These are phyloP conservation scores for Aphanomyces cochlioides DNA, from an alignment of 352 stramenopile genomes.

Conservation along the genomic window DNA sequence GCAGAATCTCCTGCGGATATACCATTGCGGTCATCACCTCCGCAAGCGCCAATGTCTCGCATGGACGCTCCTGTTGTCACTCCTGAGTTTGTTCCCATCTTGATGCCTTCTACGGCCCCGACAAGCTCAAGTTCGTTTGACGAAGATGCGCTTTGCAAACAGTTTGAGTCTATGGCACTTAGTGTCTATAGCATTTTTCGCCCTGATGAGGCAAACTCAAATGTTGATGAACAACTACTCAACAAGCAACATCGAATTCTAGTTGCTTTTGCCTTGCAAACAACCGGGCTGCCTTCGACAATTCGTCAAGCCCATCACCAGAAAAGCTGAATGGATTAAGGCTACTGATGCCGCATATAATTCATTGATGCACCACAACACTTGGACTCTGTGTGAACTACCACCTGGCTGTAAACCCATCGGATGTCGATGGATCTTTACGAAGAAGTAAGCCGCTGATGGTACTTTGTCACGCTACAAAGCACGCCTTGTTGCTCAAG, in stretches of 20 bases:
- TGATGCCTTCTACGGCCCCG: too few species aligned
- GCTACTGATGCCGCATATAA: not conserved
- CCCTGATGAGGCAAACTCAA: not conserved
- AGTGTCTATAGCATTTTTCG: not conserved
- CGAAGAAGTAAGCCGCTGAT: not conserved
- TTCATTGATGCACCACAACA: not conserved
- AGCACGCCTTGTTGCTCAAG: slow-evolving; percentile 5
- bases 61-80: too few species aligned
- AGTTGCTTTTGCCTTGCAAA: not conserved
- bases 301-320: slow-evolving; percentile 3
- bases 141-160: too few species aligned
- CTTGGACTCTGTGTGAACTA: not conserved
- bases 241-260: not conserved
- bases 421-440: not conserved
- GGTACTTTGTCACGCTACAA: slow-evolving; percentile 4
- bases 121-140: too few species aligned
- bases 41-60: too few species aligned
- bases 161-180: not conserved
- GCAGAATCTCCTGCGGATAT: too few species aligned
- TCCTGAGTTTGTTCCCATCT: too few species aligned
- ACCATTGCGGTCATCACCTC: too few species aligned
- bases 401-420: not conserved
- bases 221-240: not conserved
- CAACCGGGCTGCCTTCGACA: not conserved
- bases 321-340: not conserved